A percentile compares a stretch with the other conserved stretches of the same genome.
These are phyloP conservation scores for Neofusicoccum laricinum DNA, from an alignment of 2,329 filamentous ascomycete species.

Conservation along the genomic window DNA sequence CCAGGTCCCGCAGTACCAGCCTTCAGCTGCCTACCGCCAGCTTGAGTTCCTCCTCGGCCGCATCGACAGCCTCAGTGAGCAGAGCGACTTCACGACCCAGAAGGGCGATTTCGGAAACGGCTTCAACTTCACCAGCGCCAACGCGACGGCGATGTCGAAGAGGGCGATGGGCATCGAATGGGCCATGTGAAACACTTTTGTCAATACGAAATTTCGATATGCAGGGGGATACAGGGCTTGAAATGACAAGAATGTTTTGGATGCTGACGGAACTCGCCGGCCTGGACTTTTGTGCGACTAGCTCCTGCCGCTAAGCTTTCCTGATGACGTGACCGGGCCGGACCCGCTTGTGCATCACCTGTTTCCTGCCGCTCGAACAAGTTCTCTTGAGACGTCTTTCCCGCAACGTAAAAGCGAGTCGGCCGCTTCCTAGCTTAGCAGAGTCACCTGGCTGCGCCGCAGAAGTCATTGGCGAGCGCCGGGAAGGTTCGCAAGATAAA, in stretches of 20 bases:
- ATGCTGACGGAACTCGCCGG: neutral
- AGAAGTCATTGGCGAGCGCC: no score
- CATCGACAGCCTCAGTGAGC: conserved; percentile 53
- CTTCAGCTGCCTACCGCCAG: conserved; percentile 66
- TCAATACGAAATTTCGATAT: neutral
- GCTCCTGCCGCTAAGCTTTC: neutral
- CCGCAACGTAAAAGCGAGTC: neutral
- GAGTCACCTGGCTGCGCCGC: no score
- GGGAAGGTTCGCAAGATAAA: no score
- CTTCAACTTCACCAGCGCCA: neutral
- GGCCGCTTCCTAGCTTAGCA: no score
- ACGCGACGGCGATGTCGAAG: neutral
- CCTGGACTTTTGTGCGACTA: neutral
- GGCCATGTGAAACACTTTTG: neutral
- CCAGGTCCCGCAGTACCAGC: conserved; percentile 58
- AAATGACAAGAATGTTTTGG: neutral
- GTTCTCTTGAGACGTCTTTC: neutral
- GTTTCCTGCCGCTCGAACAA: neutral
- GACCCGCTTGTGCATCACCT: neutral
- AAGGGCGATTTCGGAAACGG: conserved; percentile 14
- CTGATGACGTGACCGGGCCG: neutral
- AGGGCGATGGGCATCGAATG: conserved; percentile 9
- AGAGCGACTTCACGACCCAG: conserved; percentile 21
- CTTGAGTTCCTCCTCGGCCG: conserved; percentile 74
- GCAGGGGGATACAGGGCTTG: neutral